Conservation (phyloP, 495 filamentous ascomycete species). For the Neurospora terricola region DNA sequence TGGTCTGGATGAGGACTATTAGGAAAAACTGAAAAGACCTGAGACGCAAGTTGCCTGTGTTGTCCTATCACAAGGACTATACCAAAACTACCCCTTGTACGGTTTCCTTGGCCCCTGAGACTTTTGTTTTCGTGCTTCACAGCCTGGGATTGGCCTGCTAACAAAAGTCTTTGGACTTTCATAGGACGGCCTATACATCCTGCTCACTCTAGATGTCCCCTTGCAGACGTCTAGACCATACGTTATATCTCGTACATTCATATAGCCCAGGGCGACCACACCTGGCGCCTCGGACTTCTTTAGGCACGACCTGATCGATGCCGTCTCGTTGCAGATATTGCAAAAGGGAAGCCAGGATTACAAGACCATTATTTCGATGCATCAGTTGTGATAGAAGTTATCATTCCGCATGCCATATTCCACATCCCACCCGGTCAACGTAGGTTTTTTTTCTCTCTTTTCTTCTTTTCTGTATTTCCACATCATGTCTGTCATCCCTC, state of each 20-base stretch:
- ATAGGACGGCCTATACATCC: background rate
- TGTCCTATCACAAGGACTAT: background rate
- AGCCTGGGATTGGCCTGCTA: conserved; percentile 5
- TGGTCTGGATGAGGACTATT: conserved; percentile 19
- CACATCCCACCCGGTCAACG: conserved; percentile 1
- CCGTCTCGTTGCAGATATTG: conserved; percentile 3
- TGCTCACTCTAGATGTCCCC: conserved; percentile 1
- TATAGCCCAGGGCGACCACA: background rate
- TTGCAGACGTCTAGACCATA: conserved; percentile 2
- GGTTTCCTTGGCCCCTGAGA: background rate
- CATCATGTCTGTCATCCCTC: background rate
- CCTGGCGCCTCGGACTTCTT: background rate
- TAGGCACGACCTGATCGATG: conserved; percentile 1
- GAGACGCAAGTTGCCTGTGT: conserved; percentile 12
- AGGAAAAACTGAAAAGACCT: conserved; percentile 31
- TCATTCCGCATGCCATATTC: conserved; percentile 10
- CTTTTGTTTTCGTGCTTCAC: conserved; percentile 4
- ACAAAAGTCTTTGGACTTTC: conserved; percentile 4
- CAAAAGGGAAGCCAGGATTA: background rate
- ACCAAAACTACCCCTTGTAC: background rate
- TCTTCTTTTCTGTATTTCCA: background rate
- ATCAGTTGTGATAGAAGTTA: conserved; percentile 1
- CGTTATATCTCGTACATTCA: background rate
- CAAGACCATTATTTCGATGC: conserved; percentile 6
- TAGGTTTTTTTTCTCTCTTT: background rate